Evolutionary conservation across 2,329 filamentous ascomycete species (phyloP), one percentile per base, ranked within the genome.

Genomic region (Zarea fungicola): DNA sequence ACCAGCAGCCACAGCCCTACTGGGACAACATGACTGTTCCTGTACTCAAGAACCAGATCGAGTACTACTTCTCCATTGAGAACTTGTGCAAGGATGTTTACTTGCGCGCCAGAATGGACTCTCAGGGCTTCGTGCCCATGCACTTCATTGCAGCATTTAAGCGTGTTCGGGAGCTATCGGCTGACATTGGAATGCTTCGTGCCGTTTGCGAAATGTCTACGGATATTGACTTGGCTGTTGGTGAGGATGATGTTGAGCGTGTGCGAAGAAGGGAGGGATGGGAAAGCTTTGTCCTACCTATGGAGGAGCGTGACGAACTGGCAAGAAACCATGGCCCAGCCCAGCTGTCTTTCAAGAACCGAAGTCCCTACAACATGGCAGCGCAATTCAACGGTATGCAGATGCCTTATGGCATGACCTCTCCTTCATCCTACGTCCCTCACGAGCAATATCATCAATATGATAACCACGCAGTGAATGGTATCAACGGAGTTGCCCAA

Each of bases 61-160:
- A 96, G 61, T 99, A 96, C 72, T 99, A 99, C 69, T 96, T 99
- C 70, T 97, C 92, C 0, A 80, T 96, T 23, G 88, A 96, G 61
- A 99, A 99, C 64, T 77, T 97, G 42, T 87, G 89, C 76, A 96
- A 96, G 69, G 93, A 99, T 62, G 77, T 88, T 61, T 97, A 83
- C 67, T 76, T 99, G 51, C 85, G 93, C 50, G 84, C 81, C 60
- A 84, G 91, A 58, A 97, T 99, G 93, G 92, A 99, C 63, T 88
- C 87, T 1, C 88, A 97, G 65, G 93, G 93, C 16, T 97, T 91
- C 61, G 91, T 96, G 13, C 83, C 82, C 43, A 71, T 99, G 44
- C 76, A 78, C 28, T 79, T 96, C 51, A 85, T 99, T 57, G 80
- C 86, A 19, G 78, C 76, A n/a, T 99, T 99, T 75, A 89, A 89